A percentile compares a stretch with the other conserved stretches of the same genome.
These are phyloP conservation scores for Leccinum insolens DNA, from an alignment of 1,284 basidiomycete genomes.

Conservation along the genomic window DNA sequence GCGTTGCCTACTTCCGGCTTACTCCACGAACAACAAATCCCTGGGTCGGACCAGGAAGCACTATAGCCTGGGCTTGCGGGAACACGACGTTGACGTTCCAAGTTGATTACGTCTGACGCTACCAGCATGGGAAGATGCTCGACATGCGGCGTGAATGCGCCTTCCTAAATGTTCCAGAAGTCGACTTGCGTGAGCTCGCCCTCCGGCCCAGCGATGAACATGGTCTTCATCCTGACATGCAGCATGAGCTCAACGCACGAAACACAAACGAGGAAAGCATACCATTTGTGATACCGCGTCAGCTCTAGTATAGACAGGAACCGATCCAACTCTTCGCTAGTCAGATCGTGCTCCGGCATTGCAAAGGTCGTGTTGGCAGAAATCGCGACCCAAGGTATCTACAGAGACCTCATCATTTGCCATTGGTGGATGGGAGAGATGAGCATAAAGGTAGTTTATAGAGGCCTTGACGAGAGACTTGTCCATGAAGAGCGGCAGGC, in stretches of 20 bases:
- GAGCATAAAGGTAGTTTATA: too few species aligned
- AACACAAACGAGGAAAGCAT: slow-evolving; percentile 21
- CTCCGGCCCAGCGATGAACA: slow-evolving; percentile 34
- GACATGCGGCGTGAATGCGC: slow-evolving; percentile 59
- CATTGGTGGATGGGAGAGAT: too few species aligned
- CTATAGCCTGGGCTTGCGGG: slow-evolving; percentile 81
- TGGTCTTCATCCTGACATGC: slow-evolving; percentile 57
- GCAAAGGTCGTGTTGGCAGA: slow-evolving; percentile 32
- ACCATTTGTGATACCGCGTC: slow-evolving; percentile 80
- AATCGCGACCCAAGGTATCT: too few species aligned
- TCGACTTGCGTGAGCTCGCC: slow-evolving; percentile 87
- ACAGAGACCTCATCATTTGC: too few species aligned
- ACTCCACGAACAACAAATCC: slow-evolving; percentile 84
- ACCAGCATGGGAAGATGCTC: slow-evolving; percentile 64
- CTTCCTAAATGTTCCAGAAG: slow-evolving; percentile 88
- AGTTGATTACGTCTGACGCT: slow-evolving; percentile 86
- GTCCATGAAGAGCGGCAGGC: too few species aligned
- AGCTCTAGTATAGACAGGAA: slow-evolving; percentile 67
- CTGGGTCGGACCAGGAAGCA: slow-evolving; percentile 67
- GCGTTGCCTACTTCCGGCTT: slow-evolving; percentile 60
- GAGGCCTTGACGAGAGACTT: too few species aligned
- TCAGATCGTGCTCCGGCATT: slow-evolving; percentile 61
- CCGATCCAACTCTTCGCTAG: slow-evolving; percentile 64
- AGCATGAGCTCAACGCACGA: slow-evolving; percentile 11
- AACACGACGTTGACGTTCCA: slow-evolving; percentile 75